Evolutionary conservation across 805 yeast species (phyloP), one percentile per base, ranked within the genome.

Genomic region (Schwanniomyces vanrijiae): DNA sequence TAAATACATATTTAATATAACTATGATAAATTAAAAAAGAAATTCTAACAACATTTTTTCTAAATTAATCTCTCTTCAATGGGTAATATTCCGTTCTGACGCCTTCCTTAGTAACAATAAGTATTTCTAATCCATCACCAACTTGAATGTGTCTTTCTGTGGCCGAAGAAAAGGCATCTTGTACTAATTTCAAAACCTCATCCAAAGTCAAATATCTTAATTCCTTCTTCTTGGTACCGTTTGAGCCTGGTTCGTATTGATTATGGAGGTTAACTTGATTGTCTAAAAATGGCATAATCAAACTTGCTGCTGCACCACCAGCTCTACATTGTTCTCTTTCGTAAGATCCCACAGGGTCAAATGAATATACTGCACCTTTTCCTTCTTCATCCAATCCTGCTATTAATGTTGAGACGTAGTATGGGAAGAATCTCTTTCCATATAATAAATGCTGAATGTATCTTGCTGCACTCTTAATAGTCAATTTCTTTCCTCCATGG

Each of bases 91-190:
- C 96, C 37, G 80, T 83, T 71, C 85, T 80, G 42, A 90, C 88
- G 43, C 99, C 99, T 20, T 90, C 96, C 65, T 90, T 91, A 11
- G 97, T 90, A 49, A 92, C 91, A 57, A 94, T 88, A 54, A 87
- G 74, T 42, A 94, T 85, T 68, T 94, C 96, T 53, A 94, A 78
- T 5, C 94, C 96, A 74, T 94, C 99, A 75, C 99, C 99, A 44
- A 94, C 98, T 57, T 91, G 95, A 58, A 94, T 94, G 69, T 94
- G 98, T 78, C 99, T 87, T 73, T 94, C 99, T 16, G 98, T 92
- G 18, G 97, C 99, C 7, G 97, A 90, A 19, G 90, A 77, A 64
- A 94, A 94, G 5, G 99, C 96, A 69, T 94, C 99, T 66, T 83
- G 85, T 33, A 94, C 97, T 53, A 94, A 74, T 57, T 83, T 79